phyloP scores from a whole-genome alignment of 1,139 yeast species.

The Candida gigantensis region DNA sequence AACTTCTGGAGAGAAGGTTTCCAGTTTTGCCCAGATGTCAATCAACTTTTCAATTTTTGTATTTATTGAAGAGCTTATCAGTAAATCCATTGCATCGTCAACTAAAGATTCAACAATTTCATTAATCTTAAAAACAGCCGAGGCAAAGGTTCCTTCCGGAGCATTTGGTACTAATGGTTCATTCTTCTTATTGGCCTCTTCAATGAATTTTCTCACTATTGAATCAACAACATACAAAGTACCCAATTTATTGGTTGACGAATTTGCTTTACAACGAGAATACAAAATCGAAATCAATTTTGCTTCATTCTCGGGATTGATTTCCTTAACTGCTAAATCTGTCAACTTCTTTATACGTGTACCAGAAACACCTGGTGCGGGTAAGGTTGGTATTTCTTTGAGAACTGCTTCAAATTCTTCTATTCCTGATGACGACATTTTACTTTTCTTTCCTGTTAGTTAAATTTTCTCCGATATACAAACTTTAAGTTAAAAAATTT shows the following conservation, averaged over 20 bases:
- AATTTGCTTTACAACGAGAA: conserved; percentile 72
- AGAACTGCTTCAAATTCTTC: conserved; percentile 71
- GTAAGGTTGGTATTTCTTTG: conserved; percentile 71
- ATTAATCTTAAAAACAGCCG: conserved; percentile 66
- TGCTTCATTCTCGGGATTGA: conserved; percentile 46
- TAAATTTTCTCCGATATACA: no score
- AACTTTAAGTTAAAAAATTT: no score
- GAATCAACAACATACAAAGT: conserved; percentile 90
- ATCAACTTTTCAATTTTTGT: conserved; percentile 80
- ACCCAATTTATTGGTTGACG: conserved; percentile 85
- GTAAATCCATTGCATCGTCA: conserved; percentile 58
- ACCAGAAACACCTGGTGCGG: conserved; percentile 95
- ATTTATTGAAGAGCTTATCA: conserved; percentile 52
- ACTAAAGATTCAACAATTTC: conserved; percentile 58
- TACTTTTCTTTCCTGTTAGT: no score
- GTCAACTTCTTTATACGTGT: conserved; percentile 87
- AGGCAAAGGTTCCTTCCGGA: conserved; percentile 72
- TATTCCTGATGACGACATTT: conserved; percentile 20
- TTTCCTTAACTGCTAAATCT: conserved; percentile 73
- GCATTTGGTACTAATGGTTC: conserved; percentile 49
- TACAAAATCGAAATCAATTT: conserved; percentile 59
- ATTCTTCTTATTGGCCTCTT: conserved; percentile 62
- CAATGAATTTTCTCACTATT: conserved; percentile 81
- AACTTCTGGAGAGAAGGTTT: conserved; percentile 64
- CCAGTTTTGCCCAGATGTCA: conserved; percentile 90